A percentile compares a stretch with the other conserved stretches of the same genome.
Evolutionary conservation across 768 basidiomycete genomes (phyloP).

Genomic region (Cyclocybe aegerita): DNA sequence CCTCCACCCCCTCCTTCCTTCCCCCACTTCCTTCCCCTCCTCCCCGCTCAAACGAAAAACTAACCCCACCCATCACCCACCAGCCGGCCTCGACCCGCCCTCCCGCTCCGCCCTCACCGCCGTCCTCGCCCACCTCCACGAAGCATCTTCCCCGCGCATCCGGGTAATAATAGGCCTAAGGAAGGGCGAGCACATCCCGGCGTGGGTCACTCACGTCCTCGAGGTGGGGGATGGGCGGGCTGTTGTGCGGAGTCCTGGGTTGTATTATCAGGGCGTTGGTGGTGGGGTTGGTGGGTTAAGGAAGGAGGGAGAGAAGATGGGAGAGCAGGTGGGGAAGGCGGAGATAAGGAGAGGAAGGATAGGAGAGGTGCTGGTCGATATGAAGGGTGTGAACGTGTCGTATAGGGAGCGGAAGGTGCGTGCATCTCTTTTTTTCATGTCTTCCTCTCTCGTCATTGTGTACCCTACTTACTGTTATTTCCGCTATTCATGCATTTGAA

Average conservation of each 20-base stretch:
- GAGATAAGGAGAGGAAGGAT: background rate
- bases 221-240: slow-evolving; percentile 16
- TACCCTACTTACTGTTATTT: too few species aligned
- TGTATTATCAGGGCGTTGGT: slow-evolving; percentile 1
- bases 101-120: slow-evolving; percentile 55
- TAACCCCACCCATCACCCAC: background rate
- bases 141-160: slow-evolving; percentile 49
- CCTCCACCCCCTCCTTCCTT: too few species aligned
- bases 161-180: slow-evolving; percentile 39
- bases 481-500: slow-evolving; percentile 31
- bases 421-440: too few species aligned
- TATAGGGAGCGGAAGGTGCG: slow-evolving; percentile 70
- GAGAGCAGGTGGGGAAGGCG: background rate
- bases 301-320: too few species aligned
- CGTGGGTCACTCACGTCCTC: slow-evolving; percentile 22
- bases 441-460: too few species aligned
- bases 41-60: background rate
- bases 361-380: slow-evolving; percentile 46
- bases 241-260: background rate
- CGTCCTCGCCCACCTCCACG: slow-evolving; percentile 57
- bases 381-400: slow-evolving; percentile 66
- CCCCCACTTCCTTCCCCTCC: too few species aligned
- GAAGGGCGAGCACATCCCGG: slow-evolving; percentile 23
- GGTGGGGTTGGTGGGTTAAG: too few species aligned
- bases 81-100: slow-evolving; percentile 76